A percentile compares a stretch with the other conserved stretches of the same genome.
Evolutionary conservation across 2,329 filamentous ascomycete species (phyloP).

Genomic region (Coniochaeta ligniaria): DNA sequence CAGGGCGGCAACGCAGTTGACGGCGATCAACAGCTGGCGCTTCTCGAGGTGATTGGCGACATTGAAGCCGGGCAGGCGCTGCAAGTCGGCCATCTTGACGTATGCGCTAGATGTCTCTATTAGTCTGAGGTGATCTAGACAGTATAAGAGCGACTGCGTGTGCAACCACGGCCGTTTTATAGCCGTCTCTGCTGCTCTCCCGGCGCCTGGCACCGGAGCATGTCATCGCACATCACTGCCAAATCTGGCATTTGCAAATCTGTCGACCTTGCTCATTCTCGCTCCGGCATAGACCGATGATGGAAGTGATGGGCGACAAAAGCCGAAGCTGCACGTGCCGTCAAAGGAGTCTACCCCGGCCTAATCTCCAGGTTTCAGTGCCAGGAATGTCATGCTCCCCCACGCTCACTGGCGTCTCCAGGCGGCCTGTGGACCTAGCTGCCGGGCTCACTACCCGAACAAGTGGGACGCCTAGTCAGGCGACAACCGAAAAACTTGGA

Average conservation of each 20-base stretch:
- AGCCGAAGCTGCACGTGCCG: background rate
- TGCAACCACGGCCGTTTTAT: background rate
- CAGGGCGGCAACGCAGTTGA: conserved; percentile 55
- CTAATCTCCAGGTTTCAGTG: background rate
- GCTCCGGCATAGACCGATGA: background rate
- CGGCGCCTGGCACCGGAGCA: background rate
- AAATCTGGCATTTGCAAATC: background rate
- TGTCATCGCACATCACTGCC: background rate
- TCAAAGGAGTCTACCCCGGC: background rate
- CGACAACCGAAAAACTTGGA: background rate
- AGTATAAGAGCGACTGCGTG: background rate
- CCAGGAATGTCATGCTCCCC: background rate
- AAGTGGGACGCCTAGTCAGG: background rate
- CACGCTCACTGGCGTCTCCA: background rate
- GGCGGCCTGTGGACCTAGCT: background rate
- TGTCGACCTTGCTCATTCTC: background rate
- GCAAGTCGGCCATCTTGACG: background rate
- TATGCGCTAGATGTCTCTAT: background rate
- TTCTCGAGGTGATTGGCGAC: conserved; percentile 49
- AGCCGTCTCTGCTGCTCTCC: background rate
- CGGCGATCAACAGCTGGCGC: conserved; percentile 46
- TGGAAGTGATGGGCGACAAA: no score
- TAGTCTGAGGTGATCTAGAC: background rate
- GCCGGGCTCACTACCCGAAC: background rate
- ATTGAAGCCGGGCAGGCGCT: conserved; percentile 9